Base-by-base conservation (phyloP, 169 alveolate species). In the Plasmodium blacklocki region DNA sequence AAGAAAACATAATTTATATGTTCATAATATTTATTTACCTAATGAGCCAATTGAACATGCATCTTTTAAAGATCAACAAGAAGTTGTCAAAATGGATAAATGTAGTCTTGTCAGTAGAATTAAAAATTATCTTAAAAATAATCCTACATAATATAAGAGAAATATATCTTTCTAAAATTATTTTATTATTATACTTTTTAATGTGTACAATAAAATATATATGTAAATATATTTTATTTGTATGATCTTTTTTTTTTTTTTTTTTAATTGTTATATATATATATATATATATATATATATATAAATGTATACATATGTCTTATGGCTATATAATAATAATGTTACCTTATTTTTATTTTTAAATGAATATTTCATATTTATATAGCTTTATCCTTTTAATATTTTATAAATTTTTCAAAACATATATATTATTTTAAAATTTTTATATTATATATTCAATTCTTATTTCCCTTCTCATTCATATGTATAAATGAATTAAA, bases 21-120 rank as follows among this genome's bases (percentile, higher is more conserved):
- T 78, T 66, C 75, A 78, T 64, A 78, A 78, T 66, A 78, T 78
- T 64, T 78, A 78, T 45, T n/a, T 78, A 2, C 78, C 89, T 8
- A 78, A 64, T 47, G 11, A 49, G 21, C 78, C 89, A 43, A 78
- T 78, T 11, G 89, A 78, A 8, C 78, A 64, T 59, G 78, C 78
- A n/a, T 59, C 89, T 39, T 66, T 64, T 45, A 14, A 32, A 15
- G 78, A 78, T 11, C 89, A 78, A 26, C 76, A 78, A 26, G 26
- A 7, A 21, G 62, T 18, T 78, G 78, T 32, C 21, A 49, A 19
- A 66, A 52, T 78, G 78, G 89, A 78, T 29, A 19, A 56, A 18
- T 8, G 7, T 1, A 78, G 45, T 21, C 64, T 78, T 15, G 39
- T n/a, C 32, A 15, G 9, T 9, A 64, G 89, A 78, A 66, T 78